Evolutionary conservation across 2,329 filamentous ascomycete species (phyloP).

Genomic region (Tolypocladium album): DNA sequence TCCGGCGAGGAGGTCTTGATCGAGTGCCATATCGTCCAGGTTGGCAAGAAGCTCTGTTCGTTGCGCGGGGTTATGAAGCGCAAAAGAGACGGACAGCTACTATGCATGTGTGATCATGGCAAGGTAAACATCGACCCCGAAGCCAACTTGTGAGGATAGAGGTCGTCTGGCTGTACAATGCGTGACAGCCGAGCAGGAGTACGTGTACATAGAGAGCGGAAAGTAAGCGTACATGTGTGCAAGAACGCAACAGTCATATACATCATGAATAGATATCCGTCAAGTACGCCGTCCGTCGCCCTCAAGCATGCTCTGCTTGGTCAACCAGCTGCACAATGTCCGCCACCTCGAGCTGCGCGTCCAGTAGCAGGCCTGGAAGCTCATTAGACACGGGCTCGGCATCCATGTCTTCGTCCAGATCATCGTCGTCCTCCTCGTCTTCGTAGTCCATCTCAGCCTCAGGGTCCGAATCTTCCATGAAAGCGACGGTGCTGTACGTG

Average conservation of each 20-base stretch:
- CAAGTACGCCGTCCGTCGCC: not conserved
- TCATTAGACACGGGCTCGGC: conserved; percentile 14
- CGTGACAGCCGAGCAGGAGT: not conserved
- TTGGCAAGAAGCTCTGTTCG: conserved; percentile 42
- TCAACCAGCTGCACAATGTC: conserved; percentile 5
- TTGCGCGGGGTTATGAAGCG: conserved; percentile 44
- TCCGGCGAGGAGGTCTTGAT: conserved; percentile 39
- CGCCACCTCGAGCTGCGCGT: conserved; percentile 11
- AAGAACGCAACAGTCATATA: not conserved
- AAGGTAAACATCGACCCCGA: conserved; percentile 50
- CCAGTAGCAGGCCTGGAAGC: conserved; percentile 12
- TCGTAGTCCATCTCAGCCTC: conserved; percentile 17
- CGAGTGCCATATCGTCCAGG: conserved; percentile 45
- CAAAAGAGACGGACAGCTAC: conserved; percentile 38
- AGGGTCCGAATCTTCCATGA: conserved; percentile 9
- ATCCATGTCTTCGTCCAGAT: conserved; percentile 14
- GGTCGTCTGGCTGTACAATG: not conserved
- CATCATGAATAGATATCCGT: not conserved
- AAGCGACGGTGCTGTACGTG: conserved; percentile 12
- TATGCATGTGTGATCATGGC: conserved; percentile 52
- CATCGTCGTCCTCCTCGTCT: conserved; percentile 18
- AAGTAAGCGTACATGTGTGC: not conserved
- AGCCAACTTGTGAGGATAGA: conserved; percentile 14
- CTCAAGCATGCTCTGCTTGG: not conserved
- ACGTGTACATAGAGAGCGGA: not conserved